These are phyloP conservation scores for Phytopythium delawarense DNA, from an alignment of 352 stramenopile species.

Conservation along the genomic window DNA sequence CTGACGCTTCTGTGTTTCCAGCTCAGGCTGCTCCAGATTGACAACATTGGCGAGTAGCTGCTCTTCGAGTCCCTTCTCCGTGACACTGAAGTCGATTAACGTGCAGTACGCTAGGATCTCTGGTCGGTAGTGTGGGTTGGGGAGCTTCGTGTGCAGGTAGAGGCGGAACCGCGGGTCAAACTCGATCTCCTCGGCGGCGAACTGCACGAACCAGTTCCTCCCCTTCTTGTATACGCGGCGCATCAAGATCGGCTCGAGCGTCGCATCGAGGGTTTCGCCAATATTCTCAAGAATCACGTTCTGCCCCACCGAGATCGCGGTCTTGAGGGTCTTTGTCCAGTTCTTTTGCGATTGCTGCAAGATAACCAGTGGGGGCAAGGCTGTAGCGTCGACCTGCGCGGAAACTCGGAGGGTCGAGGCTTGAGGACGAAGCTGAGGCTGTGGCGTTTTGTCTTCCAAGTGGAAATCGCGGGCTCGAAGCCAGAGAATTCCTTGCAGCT, in stretches of 20 bases:
- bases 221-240: conserved; percentile 87
- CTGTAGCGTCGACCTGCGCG: conserved; percentile 2
- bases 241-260: conserved; percentile 89
- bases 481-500: conserved; percentile 89
- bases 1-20: conserved; percentile 88
- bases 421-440: background rate
- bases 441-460: conserved; percentile 5
- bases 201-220: conserved; percentile 82
- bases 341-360: conserved; percentile 71
- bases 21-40: conserved; percentile 82
- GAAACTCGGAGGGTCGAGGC: background rate
- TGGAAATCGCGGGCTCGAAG: conserved; percentile 58
- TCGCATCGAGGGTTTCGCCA: conserved; percentile 78
- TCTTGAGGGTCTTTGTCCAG: conserved; percentile 74
- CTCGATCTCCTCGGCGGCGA: conserved; percentile 88
- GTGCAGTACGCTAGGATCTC: conserved; percentile 92
- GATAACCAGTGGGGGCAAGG: conserved; percentile 45
- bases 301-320: conserved; percentile 63
- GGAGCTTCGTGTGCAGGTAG: conserved; percentile 90
- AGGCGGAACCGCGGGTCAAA: conserved; percentile 86
- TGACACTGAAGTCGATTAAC: conserved; percentile 94
- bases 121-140: conserved; percentile 90
- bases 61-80: conserved; percentile 86
- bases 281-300: conserved; percentile 92
- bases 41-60: conserved; percentile 89